phyloP scores from a whole-genome alignment of 2,329 filamentous ascomycete species.

The Claviceps fusiformis region DNA sequence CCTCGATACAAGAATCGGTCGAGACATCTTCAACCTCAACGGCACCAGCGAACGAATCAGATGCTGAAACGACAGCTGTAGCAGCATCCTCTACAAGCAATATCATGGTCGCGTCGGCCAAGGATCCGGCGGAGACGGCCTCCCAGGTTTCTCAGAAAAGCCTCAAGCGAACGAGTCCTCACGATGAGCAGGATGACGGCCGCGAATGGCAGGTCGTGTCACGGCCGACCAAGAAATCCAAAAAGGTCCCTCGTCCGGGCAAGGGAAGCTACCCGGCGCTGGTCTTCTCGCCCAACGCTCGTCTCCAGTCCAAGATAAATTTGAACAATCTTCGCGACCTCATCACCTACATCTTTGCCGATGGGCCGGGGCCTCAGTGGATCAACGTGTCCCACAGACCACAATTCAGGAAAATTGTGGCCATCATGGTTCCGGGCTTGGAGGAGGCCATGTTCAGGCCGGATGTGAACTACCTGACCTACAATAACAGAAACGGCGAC shows the following conservation, averaged over 20 bases:
- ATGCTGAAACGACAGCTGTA: not conserved
- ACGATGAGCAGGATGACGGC: constrained; percentile 23
- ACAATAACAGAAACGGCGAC: constrained; percentile 17
- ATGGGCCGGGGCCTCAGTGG: constrained; percentile 52
- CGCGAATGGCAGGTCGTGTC: constrained; percentile 43
- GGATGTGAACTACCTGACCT: constrained; percentile 33
- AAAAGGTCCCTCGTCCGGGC: constrained; percentile 44
- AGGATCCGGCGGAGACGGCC: constrained; percentile 6
- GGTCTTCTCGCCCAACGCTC: constrained; percentile 41
- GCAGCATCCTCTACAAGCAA: not conserved
- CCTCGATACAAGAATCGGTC: constrained; percentile 1
- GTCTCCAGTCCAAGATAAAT: constrained; percentile 48
- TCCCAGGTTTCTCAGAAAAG: constrained; percentile 22
- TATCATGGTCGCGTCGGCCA: constrained; percentile 7
- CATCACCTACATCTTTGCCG: constrained; percentile 53
- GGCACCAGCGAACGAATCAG: not conserved
- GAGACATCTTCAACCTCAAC: not conserved
- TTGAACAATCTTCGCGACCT: constrained; percentile 50
- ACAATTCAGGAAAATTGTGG: constrained; percentile 65
- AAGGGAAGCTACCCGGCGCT: constrained; percentile 48
- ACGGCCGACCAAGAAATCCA: constrained; percentile 41
- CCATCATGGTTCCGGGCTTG: constrained; percentile 82
- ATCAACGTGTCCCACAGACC: constrained; percentile 48
- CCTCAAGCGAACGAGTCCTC: constrained; percentile 35
- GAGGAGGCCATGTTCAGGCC: constrained; percentile 81